A percentile compares a stretch with the other conserved stretches of the same genome.
Evolutionary conservation across 805 yeast species (phyloP).

Genomic region (Ogataea pignaliae): DNA sequence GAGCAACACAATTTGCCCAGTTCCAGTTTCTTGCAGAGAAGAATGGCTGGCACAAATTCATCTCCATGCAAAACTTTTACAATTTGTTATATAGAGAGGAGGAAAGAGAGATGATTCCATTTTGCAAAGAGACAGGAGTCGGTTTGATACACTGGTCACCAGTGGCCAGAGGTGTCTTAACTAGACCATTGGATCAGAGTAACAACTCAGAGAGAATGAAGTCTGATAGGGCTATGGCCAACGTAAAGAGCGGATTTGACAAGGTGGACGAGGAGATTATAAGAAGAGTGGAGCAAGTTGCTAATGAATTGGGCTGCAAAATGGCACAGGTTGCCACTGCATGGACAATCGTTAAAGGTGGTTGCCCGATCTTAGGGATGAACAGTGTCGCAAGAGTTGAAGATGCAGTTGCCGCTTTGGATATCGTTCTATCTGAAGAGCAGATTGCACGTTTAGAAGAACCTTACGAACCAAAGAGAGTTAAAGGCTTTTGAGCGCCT

Average conservation of each 20-base stretch:
- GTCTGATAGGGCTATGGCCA: background rate
- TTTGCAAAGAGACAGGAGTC: constrained; percentile 46
- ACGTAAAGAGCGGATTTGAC: constrained; percentile 7
- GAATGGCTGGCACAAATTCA: constrained; percentile 53
- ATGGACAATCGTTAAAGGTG: constrained; percentile 50
- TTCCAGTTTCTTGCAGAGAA: constrained; percentile 55
- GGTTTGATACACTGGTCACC: constrained; percentile 63
- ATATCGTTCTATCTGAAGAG: constrained; percentile 35
- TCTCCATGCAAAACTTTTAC: constrained; percentile 55
- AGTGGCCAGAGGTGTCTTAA: constrained; percentile 48
- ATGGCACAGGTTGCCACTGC: constrained; percentile 53
- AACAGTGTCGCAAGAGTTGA: constrained; percentile 45
- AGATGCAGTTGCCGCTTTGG: constrained; percentile 43
- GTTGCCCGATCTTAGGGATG: constrained; percentile 52
- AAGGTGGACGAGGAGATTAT: constrained; percentile 33
- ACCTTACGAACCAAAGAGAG: background rate
- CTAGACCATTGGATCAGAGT: constrained; percentile 37
- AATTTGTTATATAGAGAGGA: constrained; percentile 57
- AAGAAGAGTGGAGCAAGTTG: constrained; percentile 47
- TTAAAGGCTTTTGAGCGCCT: background rate
- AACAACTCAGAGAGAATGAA: constrained; percentile 2
- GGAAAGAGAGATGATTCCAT: constrained; percentile 57
- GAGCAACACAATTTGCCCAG: constrained; percentile 48
- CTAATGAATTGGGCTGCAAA: constrained; percentile 40
- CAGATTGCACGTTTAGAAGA: constrained; percentile 36